Evolutionary conservation across 441 rosid genomes (phyloP).

Genomic region (Eruca vesicaria): DNA sequence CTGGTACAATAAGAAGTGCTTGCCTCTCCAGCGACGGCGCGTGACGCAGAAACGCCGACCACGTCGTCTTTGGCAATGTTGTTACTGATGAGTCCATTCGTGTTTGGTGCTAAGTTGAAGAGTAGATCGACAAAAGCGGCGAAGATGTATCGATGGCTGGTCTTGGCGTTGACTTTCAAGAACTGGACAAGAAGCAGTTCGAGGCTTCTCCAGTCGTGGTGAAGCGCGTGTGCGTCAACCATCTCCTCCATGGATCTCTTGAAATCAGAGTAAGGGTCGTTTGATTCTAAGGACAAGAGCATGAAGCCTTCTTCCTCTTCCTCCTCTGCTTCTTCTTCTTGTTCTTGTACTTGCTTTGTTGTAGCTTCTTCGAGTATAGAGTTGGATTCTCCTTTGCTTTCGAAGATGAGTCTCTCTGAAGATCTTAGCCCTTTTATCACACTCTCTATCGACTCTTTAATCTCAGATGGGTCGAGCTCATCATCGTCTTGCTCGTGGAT

Average conservation of each 20-base stretch:
- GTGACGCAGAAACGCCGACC: conserved; percentile 31
- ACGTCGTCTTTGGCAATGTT: conserved; percentile 2
- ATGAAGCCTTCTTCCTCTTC: conserved; percentile 44
- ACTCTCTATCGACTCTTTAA: conserved; percentile 44
- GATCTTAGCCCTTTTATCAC: conserved; percentile 57
- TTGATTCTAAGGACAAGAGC: conserved; percentile 62
- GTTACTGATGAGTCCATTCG: conserved; percentile 6
- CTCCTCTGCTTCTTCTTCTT: conserved; percentile 22
- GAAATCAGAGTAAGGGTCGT: conserved; percentile 70
- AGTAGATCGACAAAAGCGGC: conserved; percentile 80
- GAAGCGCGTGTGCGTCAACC: conserved; percentile 69
- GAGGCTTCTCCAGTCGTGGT: conserved; percentile 56
- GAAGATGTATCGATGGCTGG: conserved; percentile 63
- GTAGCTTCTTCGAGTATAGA: conserved; percentile 61
- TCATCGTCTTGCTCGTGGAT: conserved; percentile 40
- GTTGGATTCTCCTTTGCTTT: conserved; percentile 60
- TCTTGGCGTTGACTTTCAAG: conserved; percentile 55
- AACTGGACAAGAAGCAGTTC: conserved; percentile 66
- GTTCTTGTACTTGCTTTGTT: not conserved
- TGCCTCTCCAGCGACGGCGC: conserved; percentile 18
- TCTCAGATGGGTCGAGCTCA: conserved; percentile 39
- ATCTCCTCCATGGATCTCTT: conserved; percentile 86
- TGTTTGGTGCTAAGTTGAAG: conserved; percentile 29
- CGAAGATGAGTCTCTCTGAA: conserved; percentile 66
- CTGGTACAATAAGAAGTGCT: conserved; percentile 33